Evolutionary conservation across 768 basidiomycete genomes (phyloP).

Genomic region (Jaapia argillacea): DNA sequence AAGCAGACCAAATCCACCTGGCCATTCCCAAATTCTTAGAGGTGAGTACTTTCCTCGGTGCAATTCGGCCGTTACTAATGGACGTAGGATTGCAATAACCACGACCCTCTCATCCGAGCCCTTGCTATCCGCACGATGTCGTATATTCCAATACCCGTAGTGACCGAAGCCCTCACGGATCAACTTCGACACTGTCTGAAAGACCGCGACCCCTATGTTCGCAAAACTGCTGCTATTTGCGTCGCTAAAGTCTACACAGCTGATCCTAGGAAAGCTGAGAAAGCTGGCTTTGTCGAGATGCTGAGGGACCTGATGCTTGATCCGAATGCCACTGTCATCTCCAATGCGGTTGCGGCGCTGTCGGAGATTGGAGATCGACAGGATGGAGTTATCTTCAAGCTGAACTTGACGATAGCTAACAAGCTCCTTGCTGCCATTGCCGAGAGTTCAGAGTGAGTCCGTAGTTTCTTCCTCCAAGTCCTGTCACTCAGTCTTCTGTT

Average conservation of each 20-base stretch:
- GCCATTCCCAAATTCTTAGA: slow-evolving; percentile 89
- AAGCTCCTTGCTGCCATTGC: slow-evolving; percentile 85
- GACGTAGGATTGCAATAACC: slow-evolving; percentile 84
- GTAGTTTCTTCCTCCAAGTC: not conserved
- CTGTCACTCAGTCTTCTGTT: slow-evolving; percentile 3
- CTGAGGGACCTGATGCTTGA: slow-evolving; percentile 90
- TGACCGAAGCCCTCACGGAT: slow-evolving; percentile 78
- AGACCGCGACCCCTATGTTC: slow-evolving; percentile 94
- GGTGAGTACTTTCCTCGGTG: slow-evolving; percentile 29
- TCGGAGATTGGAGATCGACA: slow-evolving; percentile 96
- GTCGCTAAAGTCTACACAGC: slow-evolving; percentile 92
- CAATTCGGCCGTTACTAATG: slow-evolving; percentile 9
- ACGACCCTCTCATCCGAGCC: slow-evolving; percentile 94
- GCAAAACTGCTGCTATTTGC: slow-evolving; percentile 97
- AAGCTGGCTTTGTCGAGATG: slow-evolving; percentile 83
- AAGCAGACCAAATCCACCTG: slow-evolving; percentile 87
- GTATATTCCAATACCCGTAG: slow-evolving; percentile 88
- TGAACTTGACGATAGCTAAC: slow-evolving; percentile 81
- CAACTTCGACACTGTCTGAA: slow-evolving; percentile 88
- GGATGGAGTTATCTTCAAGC: slow-evolving; percentile 86
- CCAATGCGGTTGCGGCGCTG: slow-evolving; percentile 92
- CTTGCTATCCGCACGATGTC: slow-evolving; percentile 99
- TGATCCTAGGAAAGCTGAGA: slow-evolving; percentile 80
- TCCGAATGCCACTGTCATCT: slow-evolving; percentile 91
- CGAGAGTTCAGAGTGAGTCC: slow-evolving; percentile 95